phyloP scores from a whole-genome alignment of 192 early-diverging fungal genomes.

The Gonapodya sp. region DNA sequence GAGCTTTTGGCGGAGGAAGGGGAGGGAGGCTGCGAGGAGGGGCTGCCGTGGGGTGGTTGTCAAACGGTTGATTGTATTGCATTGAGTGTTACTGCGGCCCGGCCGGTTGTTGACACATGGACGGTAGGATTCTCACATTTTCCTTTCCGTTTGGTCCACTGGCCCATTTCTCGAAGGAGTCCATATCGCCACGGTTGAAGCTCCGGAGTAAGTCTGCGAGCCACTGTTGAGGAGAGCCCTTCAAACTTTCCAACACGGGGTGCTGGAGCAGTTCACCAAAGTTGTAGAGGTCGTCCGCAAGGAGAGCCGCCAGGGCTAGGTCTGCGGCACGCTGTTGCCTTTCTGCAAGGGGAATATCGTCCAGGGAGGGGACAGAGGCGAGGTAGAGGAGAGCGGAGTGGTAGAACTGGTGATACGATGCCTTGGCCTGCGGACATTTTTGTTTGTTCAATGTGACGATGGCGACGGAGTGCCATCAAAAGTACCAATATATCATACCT shows the following conservation, averaged over 20 bases:
- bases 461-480: background rate
- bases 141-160: constrained; percentile 45
- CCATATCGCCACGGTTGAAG: constrained; percentile 92
- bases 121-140: background rate
- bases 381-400: constrained; percentile 89
- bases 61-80: too few species aligned
- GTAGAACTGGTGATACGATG: constrained; percentile 86
- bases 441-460: background rate
- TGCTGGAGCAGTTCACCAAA: constrained; percentile 97
- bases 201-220: constrained; percentile 72
- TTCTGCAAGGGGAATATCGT: constrained; percentile 66
- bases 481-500: constrained; percentile 34
- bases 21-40: constrained; percentile 63
- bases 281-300: constrained; percentile 96
- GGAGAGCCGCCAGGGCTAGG: constrained; percentile 75
- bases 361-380: constrained; percentile 71
- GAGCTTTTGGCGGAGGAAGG: constrained; percentile 87
- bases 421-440: constrained; percentile 56
- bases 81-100: too few species aligned
- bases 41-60: constrained; percentile 32
- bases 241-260: constrained; percentile 69
- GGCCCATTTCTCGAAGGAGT: constrained; percentile 71
- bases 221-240: constrained; percentile 75
- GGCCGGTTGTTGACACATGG: too few species aligned
- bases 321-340: constrained; percentile 86